Base-by-base conservation (phyloP, 192 early-diverging fungal species). In the Irineochytrium annulatum region DNA sequence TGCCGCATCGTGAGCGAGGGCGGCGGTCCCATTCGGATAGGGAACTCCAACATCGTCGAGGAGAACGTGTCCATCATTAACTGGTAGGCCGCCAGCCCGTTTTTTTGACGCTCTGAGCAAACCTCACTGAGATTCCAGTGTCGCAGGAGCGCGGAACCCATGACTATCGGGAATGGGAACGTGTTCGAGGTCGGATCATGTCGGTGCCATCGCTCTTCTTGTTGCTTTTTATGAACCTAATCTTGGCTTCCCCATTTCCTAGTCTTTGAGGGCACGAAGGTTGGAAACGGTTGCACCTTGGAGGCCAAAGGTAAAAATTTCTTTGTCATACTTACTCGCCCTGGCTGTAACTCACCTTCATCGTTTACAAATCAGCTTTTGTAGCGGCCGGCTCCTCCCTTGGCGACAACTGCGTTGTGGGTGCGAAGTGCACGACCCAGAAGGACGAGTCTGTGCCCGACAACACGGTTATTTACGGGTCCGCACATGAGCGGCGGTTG, bases 151-250 rank as follows among this genome's bases (percentile, higher is more conserved):
- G 13, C 55, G 6, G 62, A 67, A 16, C 53, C 60, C 4, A 30
- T 91, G 52, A 62, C 78, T 20, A 87, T 91, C 62, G 87, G 87
- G 1, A 74, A 88, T 45, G 76, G 84, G 44, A 91, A 91, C 52
- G 77, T 85, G 5, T 86, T 91, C 70, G 86, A 89, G 70, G 86
- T 87, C 24, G 86, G 81, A 30, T 80, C 78, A 24, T 72, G 88
- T 88, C 69, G 65, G 77, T 69, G 3, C n/a, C n/a, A n/a, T n/a
- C n/a, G n/a, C n/a, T n/a, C n/a, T n/a, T n/a, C n/a, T n/a, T n/a
- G n/a, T n/a, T n/a, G n/a, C n/a, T n/a, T n/a, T 24, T 17, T 13
- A 45, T 46, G 29, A 4, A 55, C 17, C 30, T 28, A 58, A 20
- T 14, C 55, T 24, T 27, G 3, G 27, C 11, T 16, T 49, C 6